phyloP scores from a whole-genome alignment of 257 asterid genomes.

The Fraxinus americana region DNA sequence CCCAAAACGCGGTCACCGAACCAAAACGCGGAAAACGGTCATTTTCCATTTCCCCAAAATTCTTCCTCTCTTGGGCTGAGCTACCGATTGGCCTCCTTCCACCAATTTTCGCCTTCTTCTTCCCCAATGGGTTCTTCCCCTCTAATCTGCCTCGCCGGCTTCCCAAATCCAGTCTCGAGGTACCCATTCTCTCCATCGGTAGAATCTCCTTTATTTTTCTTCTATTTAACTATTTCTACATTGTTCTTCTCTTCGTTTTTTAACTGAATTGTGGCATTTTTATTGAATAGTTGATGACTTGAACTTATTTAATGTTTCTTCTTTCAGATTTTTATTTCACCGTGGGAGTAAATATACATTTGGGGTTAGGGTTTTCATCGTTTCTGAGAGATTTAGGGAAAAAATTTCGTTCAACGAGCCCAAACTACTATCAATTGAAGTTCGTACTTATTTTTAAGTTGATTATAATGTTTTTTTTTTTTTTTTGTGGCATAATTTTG shows the following conservation, averaged over 20 bases:
- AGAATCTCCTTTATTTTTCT: neutral
- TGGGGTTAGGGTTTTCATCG: constrained; percentile 34
- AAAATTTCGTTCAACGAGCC: neutral
- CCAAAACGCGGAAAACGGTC: no score
- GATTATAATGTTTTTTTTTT: no score
- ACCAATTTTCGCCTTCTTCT: constrained; percentile 51
- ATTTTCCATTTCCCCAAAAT: no score
- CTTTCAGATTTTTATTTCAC: constrained; percentile 17
- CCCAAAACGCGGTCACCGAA: no score
- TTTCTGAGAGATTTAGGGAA: constrained; percentile 11
- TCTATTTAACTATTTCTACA: neutral
- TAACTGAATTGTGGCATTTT: constrained; percentile 22
- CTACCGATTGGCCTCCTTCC: no score
- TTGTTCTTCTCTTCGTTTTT: neutral
- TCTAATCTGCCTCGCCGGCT: constrained; percentile 29
- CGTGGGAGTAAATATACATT: constrained; percentile 29
- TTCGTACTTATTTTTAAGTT: constrained; percentile 11
- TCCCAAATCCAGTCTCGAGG: constrained; percentile 47
- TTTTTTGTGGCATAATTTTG: no score
- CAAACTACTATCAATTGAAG: constrained; percentile 30
- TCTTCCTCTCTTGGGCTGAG: no score
- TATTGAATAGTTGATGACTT: constrained; percentile 24
- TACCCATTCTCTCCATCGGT: constrained; percentile 17
- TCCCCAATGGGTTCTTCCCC: constrained; percentile 57
- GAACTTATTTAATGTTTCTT: constrained; percentile 8